Conservation (phyloP, 2,329 filamentous ascomycete genomes). For the Fusarium paranaense region DNA sequence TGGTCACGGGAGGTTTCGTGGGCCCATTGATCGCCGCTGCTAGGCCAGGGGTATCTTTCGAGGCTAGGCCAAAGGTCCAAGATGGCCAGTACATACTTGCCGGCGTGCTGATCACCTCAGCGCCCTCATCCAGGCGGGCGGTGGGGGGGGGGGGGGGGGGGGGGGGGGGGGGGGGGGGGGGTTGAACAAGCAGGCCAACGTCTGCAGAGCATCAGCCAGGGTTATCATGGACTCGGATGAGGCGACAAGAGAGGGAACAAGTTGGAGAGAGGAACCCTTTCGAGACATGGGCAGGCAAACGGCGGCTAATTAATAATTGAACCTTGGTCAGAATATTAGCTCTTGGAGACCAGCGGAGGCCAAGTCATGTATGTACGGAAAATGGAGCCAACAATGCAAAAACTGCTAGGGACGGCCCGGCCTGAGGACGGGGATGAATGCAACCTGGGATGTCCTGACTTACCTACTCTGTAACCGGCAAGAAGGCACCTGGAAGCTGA, state of each 20-base stretch:
- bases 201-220: slow-evolving; percentile 13
- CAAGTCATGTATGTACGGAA: slow-evolving; percentile 13
- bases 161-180: no score
- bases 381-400: slow-evolving; percentile 22
- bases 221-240: slow-evolving; percentile 4
- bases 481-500: slow-evolving; percentile 24
- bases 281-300: slow-evolving; percentile 23
- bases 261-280: background rate
- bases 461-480: slow-evolving; percentile 19
- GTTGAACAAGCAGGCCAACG: slow-evolving; percentile 22
- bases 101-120: slow-evolving; percentile 33
- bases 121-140: slow-evolving; percentile 19
- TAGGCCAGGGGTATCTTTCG: slow-evolving; percentile 38
- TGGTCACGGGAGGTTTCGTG: slow-evolving; percentile 42
- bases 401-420: slow-evolving; percentile 47
- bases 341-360: slow-evolving; percentile 25
- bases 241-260: slow-evolving; percentile 20
- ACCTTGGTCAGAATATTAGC: slow-evolving; percentile 19
- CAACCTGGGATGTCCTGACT: slow-evolving; percentile 30
- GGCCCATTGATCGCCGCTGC: slow-evolving; percentile 43
- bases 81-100: slow-evolving; percentile 13
- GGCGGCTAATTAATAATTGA: slow-evolving; percentile 37
- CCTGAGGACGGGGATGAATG: slow-evolving; percentile 34
- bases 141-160: slow-evolving; percentile 17
- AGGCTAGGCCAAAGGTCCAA: slow-evolving; percentile 17